phyloP scores from a whole-genome alignment of 306 rosid genomes.

The Pterocarpus macrocarpus region DNA sequence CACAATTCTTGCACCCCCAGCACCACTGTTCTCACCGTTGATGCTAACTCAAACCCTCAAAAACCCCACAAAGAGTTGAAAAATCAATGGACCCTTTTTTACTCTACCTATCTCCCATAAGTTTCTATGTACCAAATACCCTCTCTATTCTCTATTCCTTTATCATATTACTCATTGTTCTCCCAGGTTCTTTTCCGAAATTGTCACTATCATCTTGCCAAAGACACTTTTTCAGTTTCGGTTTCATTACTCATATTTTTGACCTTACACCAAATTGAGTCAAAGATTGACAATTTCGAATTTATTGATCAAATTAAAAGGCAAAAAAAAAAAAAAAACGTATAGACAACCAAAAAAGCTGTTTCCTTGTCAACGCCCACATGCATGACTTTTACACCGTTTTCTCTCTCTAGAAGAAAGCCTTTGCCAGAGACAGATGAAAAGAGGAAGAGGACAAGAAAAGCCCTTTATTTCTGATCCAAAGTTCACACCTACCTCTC shows the following conservation, averaged over 20 bases:
- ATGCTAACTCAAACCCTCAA: conserved; percentile 57
- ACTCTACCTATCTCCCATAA: background rate
- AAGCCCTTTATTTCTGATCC: conserved; percentile 51
- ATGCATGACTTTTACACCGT: conserved; percentile 54
- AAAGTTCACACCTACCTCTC: conserved; percentile 53
- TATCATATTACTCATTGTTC: background rate
- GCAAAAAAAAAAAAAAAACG: background rate
- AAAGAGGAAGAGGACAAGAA: conserved; percentile 62
- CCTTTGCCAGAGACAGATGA: conserved; percentile 39
- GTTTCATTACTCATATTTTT: conserved; percentile 37
- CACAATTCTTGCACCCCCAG: conserved; percentile 50
- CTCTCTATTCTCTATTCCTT: conserved; percentile 2
- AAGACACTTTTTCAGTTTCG: conserved; percentile 18
- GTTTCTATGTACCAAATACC: background rate
- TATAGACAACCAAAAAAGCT: conserved; percentile 48
- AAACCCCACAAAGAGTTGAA: conserved; percentile 35
- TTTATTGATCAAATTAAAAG: conserved; percentile 12
- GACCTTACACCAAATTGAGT: conserved; percentile 55
- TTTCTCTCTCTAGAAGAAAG: conserved; percentile 24
- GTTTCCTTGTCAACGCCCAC: conserved; percentile 71
- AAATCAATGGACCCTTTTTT: conserved; percentile 32
- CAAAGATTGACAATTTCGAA: conserved; percentile 44
- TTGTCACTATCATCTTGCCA: conserved; percentile 47
- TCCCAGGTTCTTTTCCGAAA: conserved; percentile 28
- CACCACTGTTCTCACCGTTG: conserved; percentile 40